phyloP scores from a whole-genome alignment of 2,329 filamentous ascomycete species.

The Ophiocordyceps polyrhachis-furcata region DNA sequence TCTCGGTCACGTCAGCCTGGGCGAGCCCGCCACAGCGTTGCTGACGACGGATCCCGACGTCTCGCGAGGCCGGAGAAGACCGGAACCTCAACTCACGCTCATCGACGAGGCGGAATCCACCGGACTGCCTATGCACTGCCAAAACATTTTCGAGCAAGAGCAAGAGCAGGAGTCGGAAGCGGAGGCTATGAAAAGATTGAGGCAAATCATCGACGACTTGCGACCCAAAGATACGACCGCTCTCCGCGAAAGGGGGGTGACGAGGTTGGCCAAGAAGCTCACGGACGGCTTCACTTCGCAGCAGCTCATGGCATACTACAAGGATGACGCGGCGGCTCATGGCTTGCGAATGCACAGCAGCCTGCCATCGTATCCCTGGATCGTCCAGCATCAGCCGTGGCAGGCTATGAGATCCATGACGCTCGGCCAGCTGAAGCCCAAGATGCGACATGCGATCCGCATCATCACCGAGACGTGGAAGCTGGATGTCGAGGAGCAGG shows the following conservation, averaged over 20 bases:
- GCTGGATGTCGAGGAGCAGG: conserved; percentile 26
- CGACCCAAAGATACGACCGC: conserved; percentile 20
- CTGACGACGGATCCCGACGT: conserved; percentile 10
- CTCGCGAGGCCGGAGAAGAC: conserved; percentile 19
- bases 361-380: conserved; percentile 19
- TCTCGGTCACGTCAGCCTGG: conserved; percentile 8
- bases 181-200: conserved; percentile 12
- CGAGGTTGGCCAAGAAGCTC: conserved; percentile 19
- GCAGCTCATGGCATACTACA: conserved; percentile 27
- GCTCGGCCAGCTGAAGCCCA: conserved; percentile 10
- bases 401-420: conserved; percentile 11
- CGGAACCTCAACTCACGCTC: conserved; percentile 4
- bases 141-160: conserved; percentile 10
- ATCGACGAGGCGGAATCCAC: conserved; percentile 4
- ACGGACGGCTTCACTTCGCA: conserved; percentile 24
- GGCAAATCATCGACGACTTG: conserved; percentile 28
- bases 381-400: conserved; percentile 23
- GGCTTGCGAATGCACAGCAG: neutral
- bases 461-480: conserved; percentile 32
- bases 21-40: conserved; percentile 23
- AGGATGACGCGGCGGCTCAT: conserved; percentile 1
- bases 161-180: conserved; percentile 8
- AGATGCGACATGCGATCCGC: conserved; percentile 20
- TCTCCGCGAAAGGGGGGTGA: conserved; percentile 21
- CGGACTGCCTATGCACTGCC: conserved; percentile 11